Evolutionary conservation across 1,284 basidiomycete species (phyloP).

Genomic region (Apiotrichum sp.): DNA sequence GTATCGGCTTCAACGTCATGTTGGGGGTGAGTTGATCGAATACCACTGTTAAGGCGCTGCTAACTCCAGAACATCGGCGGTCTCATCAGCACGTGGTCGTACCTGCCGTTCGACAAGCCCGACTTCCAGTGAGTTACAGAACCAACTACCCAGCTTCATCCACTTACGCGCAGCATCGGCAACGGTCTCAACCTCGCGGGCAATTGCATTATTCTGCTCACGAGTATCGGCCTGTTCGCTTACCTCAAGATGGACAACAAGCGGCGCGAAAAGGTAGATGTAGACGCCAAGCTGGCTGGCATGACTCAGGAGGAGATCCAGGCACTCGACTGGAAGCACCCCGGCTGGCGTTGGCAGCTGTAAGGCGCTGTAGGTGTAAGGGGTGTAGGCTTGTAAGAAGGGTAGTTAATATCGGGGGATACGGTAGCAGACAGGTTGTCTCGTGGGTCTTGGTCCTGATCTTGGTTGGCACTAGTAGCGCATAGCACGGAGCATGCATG

Average conservation of each 20-base stretch:
- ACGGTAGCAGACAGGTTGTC: too few relatives aligned
- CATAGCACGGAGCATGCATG: too few relatives aligned
- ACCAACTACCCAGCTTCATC: too few relatives aligned
- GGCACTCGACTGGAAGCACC: conserved; percentile 19
- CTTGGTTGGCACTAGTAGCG: too few relatives aligned
- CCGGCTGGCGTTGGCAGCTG: conserved; percentile 14
- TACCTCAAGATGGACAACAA: conserved; percentile 14
- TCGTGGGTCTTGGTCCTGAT: too few relatives aligned
- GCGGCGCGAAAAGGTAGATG: conserved; percentile 8
- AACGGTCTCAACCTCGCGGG: conserved; percentile 17
- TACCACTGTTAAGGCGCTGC: neutral
- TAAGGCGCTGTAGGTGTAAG: neutral
- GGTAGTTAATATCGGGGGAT: too few relatives aligned
- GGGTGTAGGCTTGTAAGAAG: too few relatives aligned
- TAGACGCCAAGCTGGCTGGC: conserved; percentile 3
- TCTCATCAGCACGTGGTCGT: conserved; percentile 25
- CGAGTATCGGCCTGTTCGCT: conserved; percentile 4
- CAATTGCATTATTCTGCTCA: conserved; percentile 8
- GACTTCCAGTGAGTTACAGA: conserved; percentile 14
- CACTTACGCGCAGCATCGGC: conserved; percentile 6
- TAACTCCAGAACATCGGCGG: conserved; percentile 15
- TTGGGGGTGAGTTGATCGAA: conserved; percentile 4
- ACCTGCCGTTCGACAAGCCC: conserved; percentile 17
- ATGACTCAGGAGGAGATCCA: conserved; percentile 7
- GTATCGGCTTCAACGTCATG: conserved; percentile 18